Conservation (phyloP, 106 monocot species). For the Allium cepa region DNA sequence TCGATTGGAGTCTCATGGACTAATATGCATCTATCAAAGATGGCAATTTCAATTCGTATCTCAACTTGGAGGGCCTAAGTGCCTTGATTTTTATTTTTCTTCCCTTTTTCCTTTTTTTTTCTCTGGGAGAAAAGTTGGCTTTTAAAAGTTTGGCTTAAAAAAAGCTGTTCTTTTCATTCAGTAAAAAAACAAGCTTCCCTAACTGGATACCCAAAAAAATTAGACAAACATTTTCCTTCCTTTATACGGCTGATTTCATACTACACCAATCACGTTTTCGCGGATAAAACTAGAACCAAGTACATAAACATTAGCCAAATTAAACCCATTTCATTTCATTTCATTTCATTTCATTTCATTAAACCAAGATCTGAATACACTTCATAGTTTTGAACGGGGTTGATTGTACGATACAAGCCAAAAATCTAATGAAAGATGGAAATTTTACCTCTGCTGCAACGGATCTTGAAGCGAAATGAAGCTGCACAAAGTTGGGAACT, state of each 20-base stretch:
- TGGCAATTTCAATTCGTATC: too few species aligned
- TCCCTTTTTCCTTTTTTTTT: not conserved
- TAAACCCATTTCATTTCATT: conserved; percentile 1
- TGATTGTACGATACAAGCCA: not conserved
- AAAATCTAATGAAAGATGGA: not conserved
- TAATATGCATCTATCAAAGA: too few species aligned
- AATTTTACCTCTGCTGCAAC: not conserved
- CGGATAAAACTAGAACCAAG: not conserved
- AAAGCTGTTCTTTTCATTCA: not conserved
- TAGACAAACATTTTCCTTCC: not conserved
- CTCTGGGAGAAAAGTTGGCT: not conserved
- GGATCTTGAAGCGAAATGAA: not conserved
- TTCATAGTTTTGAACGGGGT: not conserved
- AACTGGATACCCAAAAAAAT: not conserved
- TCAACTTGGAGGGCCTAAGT: too few species aligned
- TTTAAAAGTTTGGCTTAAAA: not conserved
- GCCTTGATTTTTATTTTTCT: too few species aligned
- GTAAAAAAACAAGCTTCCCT: not conserved
- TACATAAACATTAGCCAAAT: not conserved
- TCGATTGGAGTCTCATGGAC: too few species aligned
- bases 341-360: conserved; percentile 1
- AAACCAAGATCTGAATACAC: not conserved
- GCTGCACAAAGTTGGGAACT: not conserved
- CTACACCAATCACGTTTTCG: not conserved
- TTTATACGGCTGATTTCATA: not conserved